These are phyloP conservation scores for Lasiodiplodia theobromae DNA, from an alignment of 2,329 filamentous ascomycete species.

Conservation along the genomic window DNA sequence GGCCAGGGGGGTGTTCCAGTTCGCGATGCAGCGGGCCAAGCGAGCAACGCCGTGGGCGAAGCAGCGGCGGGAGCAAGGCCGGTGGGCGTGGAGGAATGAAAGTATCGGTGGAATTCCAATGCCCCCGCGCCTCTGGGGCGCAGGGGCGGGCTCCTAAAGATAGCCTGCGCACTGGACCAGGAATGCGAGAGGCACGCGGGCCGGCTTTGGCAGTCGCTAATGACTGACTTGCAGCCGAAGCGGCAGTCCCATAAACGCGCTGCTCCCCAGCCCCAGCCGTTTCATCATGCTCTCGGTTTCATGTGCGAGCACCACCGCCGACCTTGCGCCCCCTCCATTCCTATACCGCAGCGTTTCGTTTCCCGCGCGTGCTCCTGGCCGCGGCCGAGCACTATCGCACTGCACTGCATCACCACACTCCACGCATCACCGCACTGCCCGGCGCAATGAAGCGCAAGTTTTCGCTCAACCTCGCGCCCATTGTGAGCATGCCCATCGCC, in stretches of 20 bases:
- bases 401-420: not conserved
- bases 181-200: conserved; percentile 15
- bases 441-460: conserved; percentile 53
- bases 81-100: not conserved
- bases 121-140: not conserved
- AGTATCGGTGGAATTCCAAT: conserved; percentile 6
- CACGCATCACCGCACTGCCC: not conserved
- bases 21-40: conserved; percentile 2
- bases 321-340: conserved; percentile 23
- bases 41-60: conserved; percentile 12
- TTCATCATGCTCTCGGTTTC: conserved; percentile 24
- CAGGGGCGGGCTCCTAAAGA: conserved; percentile 21
- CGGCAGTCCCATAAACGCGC: conserved; percentile 21
- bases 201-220: conserved; percentile 1
- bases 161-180: conserved; percentile 16
- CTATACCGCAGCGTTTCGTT: conserved; percentile 17
- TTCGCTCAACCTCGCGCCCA: conserved; percentile 51
- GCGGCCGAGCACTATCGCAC: conserved; percentile 1
- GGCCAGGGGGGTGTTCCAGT: not conserved
- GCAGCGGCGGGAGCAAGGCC: not conserved
- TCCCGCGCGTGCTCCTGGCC: conserved; percentile 16
- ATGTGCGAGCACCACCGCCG: conserved; percentile 24
- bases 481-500: conserved; percentile 37
- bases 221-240: conserved; percentile 21
- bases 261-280: conserved; percentile 15